These are phyloP conservation scores for Microdochium bolleyi DNA, from an alignment of 2,329 filamentous ascomycete genomes.

Conservation along the genomic window DNA sequence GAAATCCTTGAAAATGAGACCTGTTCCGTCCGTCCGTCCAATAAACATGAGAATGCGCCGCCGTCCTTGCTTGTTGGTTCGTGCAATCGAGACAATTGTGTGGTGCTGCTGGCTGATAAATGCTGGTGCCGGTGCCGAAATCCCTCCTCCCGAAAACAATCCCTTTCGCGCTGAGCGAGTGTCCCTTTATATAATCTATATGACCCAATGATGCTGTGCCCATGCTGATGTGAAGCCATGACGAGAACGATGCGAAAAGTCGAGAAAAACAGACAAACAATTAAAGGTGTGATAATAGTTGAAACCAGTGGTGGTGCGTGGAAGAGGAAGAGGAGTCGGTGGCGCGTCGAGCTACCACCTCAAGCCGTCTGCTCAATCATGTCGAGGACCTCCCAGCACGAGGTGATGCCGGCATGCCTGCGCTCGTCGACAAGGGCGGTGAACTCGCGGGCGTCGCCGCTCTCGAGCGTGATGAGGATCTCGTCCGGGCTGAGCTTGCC, in stretches of 20 bases:
- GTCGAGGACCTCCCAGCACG: not conserved
- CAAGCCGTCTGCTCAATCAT: not conserved
- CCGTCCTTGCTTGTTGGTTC: too few relatives aligned
- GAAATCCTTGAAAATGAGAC: not conserved
- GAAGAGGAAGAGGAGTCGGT: not conserved
- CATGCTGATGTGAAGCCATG: not conserved
- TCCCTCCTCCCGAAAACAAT: not conserved
- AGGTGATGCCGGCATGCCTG: not conserved
- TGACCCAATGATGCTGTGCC: not conserved
- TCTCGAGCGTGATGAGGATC: not conserved
- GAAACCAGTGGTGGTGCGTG: not conserved
- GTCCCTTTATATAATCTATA: not conserved
- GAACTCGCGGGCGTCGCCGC: not conserved
- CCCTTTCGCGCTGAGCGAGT: not conserved
- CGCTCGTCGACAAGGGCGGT: not conserved
- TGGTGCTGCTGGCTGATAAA: not conserved
- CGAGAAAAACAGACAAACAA: too few relatives aligned
- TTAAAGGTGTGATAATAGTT: not conserved
- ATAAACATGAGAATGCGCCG: too few relatives aligned
- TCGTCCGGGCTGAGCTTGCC: not conserved
- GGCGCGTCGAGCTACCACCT: not conserved
- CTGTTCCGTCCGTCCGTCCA: too few relatives aligned
- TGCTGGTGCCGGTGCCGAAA: not conserved
- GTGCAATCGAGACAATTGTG: not conserved
- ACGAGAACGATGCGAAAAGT: not conserved